phyloP scores from a whole-genome alignment of 371 early-diverging fungal species.

The Lichtheimia hyalospora region DNA sequence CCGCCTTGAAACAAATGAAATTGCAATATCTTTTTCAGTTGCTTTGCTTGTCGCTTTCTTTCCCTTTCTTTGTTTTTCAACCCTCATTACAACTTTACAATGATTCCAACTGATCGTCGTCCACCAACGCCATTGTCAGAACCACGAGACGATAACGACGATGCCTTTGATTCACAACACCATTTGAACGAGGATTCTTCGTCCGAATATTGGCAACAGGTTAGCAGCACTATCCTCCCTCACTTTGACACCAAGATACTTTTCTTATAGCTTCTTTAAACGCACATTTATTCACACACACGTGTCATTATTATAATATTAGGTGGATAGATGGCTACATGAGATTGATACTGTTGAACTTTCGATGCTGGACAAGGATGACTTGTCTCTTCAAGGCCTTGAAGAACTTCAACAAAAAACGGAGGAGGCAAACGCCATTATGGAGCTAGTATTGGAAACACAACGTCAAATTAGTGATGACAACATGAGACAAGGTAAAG shows the following conservation, averaged over 20 bases:
- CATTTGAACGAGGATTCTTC: too few relatives aligned
- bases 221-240: neutral
- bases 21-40: too few relatives aligned
- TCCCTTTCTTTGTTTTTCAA: too few relatives aligned
- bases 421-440: constrained; percentile 9
- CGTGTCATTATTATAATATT: neutral
- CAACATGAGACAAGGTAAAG: constrained; percentile 8
- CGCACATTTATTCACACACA: too few relatives aligned
- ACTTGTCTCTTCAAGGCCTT: constrained; percentile 9
- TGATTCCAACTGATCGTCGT: too few relatives aligned
- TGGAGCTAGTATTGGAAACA: constrained; percentile 3
- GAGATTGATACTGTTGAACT: constrained; percentile 10
- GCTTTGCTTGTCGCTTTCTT: too few relatives aligned
- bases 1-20: too few relatives aligned
- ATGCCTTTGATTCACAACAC: too few relatives aligned
- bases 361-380: constrained; percentile 9
- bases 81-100: too few relatives aligned
- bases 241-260: neutral
- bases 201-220: neutral
- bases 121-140: too few relatives aligned
- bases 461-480: constrained; percentile 6
- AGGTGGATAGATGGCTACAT: constrained; percentile 17
- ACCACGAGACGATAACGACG: too few relatives aligned
- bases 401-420: constrained; percentile 9
- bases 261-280: too few relatives aligned